These are phyloP conservation scores for Zygosaccharomyces sapae DNA, from an alignment of 1,139 yeast species.

Conservation along the genomic window DNA sequence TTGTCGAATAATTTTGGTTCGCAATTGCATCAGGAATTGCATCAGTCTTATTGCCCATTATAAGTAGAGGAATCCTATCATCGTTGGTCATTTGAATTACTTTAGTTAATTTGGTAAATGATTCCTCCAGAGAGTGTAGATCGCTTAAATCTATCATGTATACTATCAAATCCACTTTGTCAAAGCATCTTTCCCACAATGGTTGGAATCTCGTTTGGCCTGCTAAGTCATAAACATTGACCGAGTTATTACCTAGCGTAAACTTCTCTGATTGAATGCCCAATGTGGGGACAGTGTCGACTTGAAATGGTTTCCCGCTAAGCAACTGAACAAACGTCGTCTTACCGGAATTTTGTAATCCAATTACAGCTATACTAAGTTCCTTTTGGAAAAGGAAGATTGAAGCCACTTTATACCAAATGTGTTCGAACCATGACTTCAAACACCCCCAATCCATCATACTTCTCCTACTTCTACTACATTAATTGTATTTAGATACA, in stretches of 20 bases:
- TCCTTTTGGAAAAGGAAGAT: constrained; percentile 16
- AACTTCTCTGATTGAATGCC: constrained; percentile 20
- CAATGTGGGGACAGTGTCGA: constrained; percentile 24
- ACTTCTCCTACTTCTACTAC: background rate
- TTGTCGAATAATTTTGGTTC: constrained; percentile 2
- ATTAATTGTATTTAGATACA: background rate
- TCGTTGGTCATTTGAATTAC: constrained; percentile 20
- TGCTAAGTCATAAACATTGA: constrained; percentile 21
- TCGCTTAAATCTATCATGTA: constrained; percentile 27
- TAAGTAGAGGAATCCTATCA: constrained; percentile 20
- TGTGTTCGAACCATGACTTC: constrained; percentile 12
- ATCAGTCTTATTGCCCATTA: constrained; percentile 24
- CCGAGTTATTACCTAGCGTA: constrained; percentile 16
- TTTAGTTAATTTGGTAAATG: constrained; percentile 16
- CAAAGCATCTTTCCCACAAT: constrained; percentile 21
- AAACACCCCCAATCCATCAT: constrained; percentile 4
- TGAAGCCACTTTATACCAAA: constrained; percentile 13
- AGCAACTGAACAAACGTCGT: constrained; percentile 20
- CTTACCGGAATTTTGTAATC: constrained; percentile 27
- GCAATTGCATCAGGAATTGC: constrained; percentile 14
- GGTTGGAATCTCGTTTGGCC: constrained; percentile 23
- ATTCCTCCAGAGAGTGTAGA: constrained; percentile 15
- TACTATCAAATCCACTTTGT: constrained; percentile 23
- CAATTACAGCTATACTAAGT: constrained; percentile 25
- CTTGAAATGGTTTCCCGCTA: constrained; percentile 19